Base-by-base conservation (phyloP, 2,329 filamentous ascomycete genomes). In the Tolypocladium endophyticum region DNA sequence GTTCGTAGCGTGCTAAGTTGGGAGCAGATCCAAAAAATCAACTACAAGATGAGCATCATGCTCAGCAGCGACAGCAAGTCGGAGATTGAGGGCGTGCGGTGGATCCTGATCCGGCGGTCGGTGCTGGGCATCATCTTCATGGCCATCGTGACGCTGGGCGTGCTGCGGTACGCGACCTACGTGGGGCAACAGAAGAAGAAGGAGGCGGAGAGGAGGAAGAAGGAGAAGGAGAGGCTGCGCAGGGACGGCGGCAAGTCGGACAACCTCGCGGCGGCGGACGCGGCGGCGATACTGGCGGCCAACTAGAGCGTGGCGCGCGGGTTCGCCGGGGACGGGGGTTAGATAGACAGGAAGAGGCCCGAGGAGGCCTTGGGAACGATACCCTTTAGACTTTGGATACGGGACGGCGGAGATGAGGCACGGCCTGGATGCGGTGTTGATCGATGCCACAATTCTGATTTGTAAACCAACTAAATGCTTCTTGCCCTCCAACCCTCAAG, bases 1-100 rank as follows among this genome's bases (percentile, higher is more conserved):
- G 7, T 16, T 20, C 38, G 18, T 1, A 23, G 2, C n/a, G 12
- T 25, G 9, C 55, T 57, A 45, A 30, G 20, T 11, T 6, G 18
- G 30, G 4, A 11, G 4, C 68, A 90, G 81, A 92, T 96, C 63
- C 92, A 97, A 79, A 89, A 96, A 76, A 82, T 97, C 66, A 96
- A 93, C 74, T 96, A 97, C 76, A 94, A 96, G 72, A 97, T 99
- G 72, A 95, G 90, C 28, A 91, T 96, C 38, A 82, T 85, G 47
- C 81, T 99, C 52, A 95, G 91, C 72, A 94, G 90, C 63, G 94
- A 97, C 72, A 86, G 89, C 55, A 92, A 93, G 71, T 93, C 89
- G 5, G 90, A 97, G 67, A 92, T 97, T 56, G 94, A 99, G 73
- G 89, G 87, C 1, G 77, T 99, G 56, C 82, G 94, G 61, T 97